phyloP scores from a whole-genome alignment of 306 rosid species.

The Prunus dulcis region DNA sequence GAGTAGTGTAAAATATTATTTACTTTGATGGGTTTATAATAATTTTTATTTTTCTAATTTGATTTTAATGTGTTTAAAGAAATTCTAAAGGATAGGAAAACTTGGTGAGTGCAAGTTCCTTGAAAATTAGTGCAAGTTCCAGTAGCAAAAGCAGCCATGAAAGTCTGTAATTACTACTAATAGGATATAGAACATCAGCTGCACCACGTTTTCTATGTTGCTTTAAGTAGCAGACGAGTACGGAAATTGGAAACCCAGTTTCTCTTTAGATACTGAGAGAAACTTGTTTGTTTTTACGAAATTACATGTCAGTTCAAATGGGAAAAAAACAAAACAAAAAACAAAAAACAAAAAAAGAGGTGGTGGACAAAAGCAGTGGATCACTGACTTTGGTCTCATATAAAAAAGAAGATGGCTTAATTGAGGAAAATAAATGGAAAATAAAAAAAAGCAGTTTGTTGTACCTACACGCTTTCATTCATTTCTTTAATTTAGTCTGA shows the following conservation, averaged over 20 bases:
- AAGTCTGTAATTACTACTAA: too few relatives aligned
- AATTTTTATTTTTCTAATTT: background rate
- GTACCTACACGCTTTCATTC: conserved; percentile 6
- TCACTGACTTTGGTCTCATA: conserved; percentile 13
- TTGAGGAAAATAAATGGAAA: background rate
- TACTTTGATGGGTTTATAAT: background rate
- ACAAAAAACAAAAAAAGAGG: background rate
- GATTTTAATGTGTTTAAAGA: background rate
- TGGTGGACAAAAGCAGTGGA: conserved; percentile 2
- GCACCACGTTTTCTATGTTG: too few relatives aligned
- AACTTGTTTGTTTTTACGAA: background rate
- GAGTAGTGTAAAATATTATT: background rate
- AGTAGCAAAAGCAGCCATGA: too few relatives aligned
- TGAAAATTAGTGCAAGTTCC: conserved; percentile 31
- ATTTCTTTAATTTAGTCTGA: background rate
- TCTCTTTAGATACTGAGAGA: background rate
- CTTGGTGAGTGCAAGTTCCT: background rate
- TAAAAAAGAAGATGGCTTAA: background rate
- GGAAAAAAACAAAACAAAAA: background rate
- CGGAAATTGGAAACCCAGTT: background rate
- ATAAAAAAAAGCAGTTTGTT: conserved; percentile 11
- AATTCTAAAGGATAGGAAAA: background rate
- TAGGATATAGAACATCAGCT: background rate
- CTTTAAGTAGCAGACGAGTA: background rate
- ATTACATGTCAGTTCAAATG: background rate